Percentiles rank a stretch among this genome's conserved stretches.
These are phyloP conservation scores for Apium graveolens DNA, from an alignment of 129 eudicot genomes.

Conservation along the genomic window DNA sequence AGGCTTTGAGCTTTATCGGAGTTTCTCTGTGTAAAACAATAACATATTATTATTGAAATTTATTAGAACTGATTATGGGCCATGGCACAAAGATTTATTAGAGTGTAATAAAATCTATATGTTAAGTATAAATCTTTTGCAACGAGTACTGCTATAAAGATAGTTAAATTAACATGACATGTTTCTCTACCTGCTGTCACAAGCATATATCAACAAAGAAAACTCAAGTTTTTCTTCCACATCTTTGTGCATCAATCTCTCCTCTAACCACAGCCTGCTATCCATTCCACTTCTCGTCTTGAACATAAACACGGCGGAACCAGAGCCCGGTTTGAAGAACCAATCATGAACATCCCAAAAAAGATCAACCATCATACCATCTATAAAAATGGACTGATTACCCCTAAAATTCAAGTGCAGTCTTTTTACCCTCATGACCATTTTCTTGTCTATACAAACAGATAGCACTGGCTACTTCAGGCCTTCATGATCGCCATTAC, in stretches of 20 bases:
- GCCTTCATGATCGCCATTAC: conserved; percentile 50
- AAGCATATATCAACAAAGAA: conserved; percentile 17
- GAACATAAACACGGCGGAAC: conserved; percentile 33
- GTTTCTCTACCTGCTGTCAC: conserved; percentile 7
- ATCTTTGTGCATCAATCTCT: conserved; percentile 11
- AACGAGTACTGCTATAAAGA: not conserved
- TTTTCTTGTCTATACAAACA: conserved; percentile 70
- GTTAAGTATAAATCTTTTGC: not conserved
- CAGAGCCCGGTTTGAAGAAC: conserved; percentile 50
- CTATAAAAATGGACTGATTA: conserved; percentile 71
- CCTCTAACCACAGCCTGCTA: conserved; percentile 28
- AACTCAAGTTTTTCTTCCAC: conserved; percentile 12
- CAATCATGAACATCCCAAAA: conserved; percentile 98
- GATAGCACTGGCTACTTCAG: conserved; percentile 48
- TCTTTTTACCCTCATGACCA: conserved; percentile 60
- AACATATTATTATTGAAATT: too few relatives aligned
- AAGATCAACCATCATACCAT: conserved; percentile 73
- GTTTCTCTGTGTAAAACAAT: too few relatives aligned
- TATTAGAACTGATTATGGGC: not conserved
- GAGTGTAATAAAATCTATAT: not conserved
- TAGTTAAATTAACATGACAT: not conserved
- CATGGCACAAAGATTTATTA: not conserved
- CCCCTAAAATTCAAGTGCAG: conserved; percentile 91
- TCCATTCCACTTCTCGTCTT: conserved; percentile 26
- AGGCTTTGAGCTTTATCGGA: not conserved